A percentile compares a stretch with the other conserved stretches of the same genome.
Conservation (phyloP, 169 alveolate genomes). For the Plasmodium gonderi region DNA sequence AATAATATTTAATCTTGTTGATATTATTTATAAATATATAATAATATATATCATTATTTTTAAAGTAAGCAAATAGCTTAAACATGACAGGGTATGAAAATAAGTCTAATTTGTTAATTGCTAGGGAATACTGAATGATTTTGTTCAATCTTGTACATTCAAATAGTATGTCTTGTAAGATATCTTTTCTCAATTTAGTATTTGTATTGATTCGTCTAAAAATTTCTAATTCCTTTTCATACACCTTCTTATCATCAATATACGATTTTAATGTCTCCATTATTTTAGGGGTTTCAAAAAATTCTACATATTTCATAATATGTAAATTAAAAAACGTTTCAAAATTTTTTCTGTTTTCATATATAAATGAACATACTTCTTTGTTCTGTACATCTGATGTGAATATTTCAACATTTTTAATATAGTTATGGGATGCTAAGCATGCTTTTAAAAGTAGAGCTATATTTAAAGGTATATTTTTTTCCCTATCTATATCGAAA, state of each 20-base stretch:
- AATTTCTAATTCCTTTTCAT: slow-evolving; percentile 38
- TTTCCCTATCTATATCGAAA: slow-evolving; percentile 51
- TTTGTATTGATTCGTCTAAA: slow-evolving; percentile 18
- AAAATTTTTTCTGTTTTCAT: slow-evolving; percentile 30
- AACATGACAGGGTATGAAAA: slow-evolving; percentile 4
- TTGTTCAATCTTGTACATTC: slow-evolving; percentile 46
- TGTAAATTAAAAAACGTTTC: slow-evolving; percentile 37
- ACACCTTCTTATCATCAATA: slow-evolving; percentile 12
- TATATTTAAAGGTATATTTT: slow-evolving; percentile 35
- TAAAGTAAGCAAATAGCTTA: slow-evolving; percentile 42
- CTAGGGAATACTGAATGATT: slow-evolving; percentile 55
- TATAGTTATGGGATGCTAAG: slow-evolving; percentile 51
- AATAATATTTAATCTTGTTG: slow-evolving; percentile 49
- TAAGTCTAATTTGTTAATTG: slow-evolving; percentile 43
- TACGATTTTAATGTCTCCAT: slow-evolving; percentile 19
- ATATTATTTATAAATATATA: slow-evolving; percentile 24
- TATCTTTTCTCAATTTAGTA: slow-evolving; percentile 19
- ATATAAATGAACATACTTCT: slow-evolving; percentile 52
- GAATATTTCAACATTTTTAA: slow-evolving; percentile 54
- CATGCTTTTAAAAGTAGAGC: slow-evolving; percentile 63
- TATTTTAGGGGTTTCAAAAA: slow-evolving; percentile 20
- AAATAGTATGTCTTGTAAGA: slow-evolving; percentile 40
- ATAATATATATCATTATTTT: slow-evolving; percentile 41
- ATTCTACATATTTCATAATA: slow-evolving; percentile 16
- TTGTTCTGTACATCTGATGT: slow-evolving; percentile 36